Conservation (phyloP, 371 early-diverging fungal species). For the Mycotypha africana region DNA sequence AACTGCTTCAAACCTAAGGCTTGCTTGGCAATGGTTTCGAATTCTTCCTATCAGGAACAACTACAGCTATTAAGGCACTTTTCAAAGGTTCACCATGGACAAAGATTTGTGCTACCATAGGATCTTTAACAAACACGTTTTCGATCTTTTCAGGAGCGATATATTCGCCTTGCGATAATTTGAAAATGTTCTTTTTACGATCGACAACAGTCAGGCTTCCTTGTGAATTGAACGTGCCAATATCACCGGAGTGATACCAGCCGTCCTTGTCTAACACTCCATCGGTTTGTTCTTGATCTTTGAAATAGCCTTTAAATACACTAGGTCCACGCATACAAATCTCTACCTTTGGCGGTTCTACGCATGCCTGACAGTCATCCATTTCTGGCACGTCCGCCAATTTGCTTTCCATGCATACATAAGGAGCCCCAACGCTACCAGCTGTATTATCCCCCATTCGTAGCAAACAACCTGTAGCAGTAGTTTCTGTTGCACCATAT, state of each 20-base stretch:
- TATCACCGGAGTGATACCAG: conserved; percentile 94
- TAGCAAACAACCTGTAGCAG: conserved; percentile 58
- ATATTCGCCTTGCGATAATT: conserved; percentile 91
- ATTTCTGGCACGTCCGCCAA: conserved; percentile 90
- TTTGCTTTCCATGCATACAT: conserved; percentile 68
- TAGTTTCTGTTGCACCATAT: conserved; percentile 90
- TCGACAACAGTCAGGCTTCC: conserved; percentile 82
- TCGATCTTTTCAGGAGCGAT: conserved; percentile 97
- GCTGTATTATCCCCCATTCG: conserved; percentile 36
- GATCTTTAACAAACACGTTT: conserved; percentile 52
- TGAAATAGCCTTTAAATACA: conserved; percentile 80
- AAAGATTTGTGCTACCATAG: conserved; percentile 59
- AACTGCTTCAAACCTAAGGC: neutral
- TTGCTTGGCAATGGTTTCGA: conserved; percentile 48
- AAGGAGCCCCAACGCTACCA: conserved; percentile 75
- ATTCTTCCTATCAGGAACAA: conserved; percentile 89
- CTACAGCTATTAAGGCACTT: conserved; percentile 72
- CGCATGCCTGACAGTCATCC: conserved; percentile 73
- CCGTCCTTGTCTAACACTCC: conserved; percentile 82
- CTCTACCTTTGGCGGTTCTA: conserved; percentile 89
- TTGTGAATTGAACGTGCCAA: conserved; percentile 72
- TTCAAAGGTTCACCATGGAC: conserved; percentile 88
- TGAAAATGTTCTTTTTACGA: conserved; percentile 98
- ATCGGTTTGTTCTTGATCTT: conserved; percentile 77
- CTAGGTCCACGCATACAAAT: conserved; percentile 83